These are phyloP conservation scores for Xylaria nigripes DNA, from an alignment of 495 filamentous ascomycete species.

Conservation along the genomic window DNA sequence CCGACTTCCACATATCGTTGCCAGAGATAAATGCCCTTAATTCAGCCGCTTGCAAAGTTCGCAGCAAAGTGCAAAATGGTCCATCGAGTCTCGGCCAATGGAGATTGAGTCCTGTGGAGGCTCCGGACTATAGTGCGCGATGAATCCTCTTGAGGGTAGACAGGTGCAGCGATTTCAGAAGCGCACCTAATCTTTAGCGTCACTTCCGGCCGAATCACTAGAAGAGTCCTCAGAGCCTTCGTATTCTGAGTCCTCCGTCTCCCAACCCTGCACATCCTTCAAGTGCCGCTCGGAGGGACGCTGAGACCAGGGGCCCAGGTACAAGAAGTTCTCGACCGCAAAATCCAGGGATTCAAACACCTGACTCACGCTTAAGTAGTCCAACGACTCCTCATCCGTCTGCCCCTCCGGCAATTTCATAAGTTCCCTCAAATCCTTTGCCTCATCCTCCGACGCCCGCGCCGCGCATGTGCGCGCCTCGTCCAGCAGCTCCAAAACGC, in stretches of 20 bases:
- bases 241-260: not conserved
- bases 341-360: conserved; percentile 18
- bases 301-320: conserved; percentile 17
- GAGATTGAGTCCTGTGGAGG: too few species aligned
- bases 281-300: conserved; percentile 13
- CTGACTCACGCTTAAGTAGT: conserved; percentile 9
- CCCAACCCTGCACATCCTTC: not conserved
- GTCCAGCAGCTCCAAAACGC: conserved; percentile 27
- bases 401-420: not conserved
- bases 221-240: conserved; percentile 7
- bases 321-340: conserved; percentile 15
- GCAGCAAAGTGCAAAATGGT: too few species aligned
- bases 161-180: not conserved
- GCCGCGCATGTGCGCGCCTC: conserved; percentile 15
- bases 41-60: too few species aligned
- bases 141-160: not conserved
- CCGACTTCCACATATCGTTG: too few species aligned
- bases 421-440: conserved; percentile 7
- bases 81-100: too few species aligned
- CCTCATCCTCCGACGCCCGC: conserved; percentile 11
- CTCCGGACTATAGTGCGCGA: too few species aligned
- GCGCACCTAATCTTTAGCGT: not conserved
- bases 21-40: too few species aligned
- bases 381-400: conserved; percentile 11
- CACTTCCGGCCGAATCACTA: not conserved